Percentiles rank a stretch among this genome's conserved stretches.
phyloP scores from a whole-genome alignment of 2,329 filamentous ascomycete species.

The Diplodia seriata region DNA sequence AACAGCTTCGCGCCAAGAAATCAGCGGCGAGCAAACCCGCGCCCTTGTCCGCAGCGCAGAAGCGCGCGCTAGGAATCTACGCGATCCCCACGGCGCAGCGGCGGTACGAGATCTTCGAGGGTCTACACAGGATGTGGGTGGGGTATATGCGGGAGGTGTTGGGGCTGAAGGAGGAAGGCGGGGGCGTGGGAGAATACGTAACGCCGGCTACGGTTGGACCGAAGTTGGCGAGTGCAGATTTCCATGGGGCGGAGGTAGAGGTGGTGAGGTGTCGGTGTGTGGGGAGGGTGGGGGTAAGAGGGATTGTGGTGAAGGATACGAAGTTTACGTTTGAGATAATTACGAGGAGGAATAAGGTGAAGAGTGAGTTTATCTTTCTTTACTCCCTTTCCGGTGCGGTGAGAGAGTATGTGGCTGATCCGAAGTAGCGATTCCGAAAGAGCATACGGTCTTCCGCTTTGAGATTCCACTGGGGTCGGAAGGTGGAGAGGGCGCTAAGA shows the following conservation, averaged over 20 bases:
- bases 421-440: slow-evolving; percentile 75
- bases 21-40: slow-evolving; percentile 60
- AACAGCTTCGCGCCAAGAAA: not conserved
- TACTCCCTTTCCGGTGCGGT: slow-evolving; percentile 18
- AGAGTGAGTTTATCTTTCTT: slow-evolving; percentile 57
- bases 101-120: slow-evolving; percentile 78
- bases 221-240: slow-evolving; percentile 84
- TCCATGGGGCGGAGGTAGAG: slow-evolving; percentile 83
- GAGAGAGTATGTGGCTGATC: slow-evolving; percentile 11
- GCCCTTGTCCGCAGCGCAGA: slow-evolving; percentile 81
- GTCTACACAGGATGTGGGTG: slow-evolving; percentile 79
- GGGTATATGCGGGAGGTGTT: slow-evolving; percentile 85
- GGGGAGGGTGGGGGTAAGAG: slow-evolving; percentile 79
- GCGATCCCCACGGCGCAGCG: slow-evolving; percentile 72
- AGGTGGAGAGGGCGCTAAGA: slow-evolving; percentile 41
- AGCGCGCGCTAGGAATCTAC: slow-evolving; percentile 75
- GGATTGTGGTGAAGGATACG: slow-evolving; percentile 88
- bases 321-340: slow-evolving; percentile 87
- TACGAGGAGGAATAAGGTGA: slow-evolving; percentile 72
- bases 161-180: slow-evolving; percentile 58
- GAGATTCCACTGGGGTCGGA: slow-evolving; percentile 62
- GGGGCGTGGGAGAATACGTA: slow-evolving; percentile 49
- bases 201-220: slow-evolving; percentile 67
- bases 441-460: slow-evolving; percentile 84
- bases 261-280: slow-evolving; percentile 83